Evolutionary conservation across 805 yeast species (phyloP), one percentile per base, ranked within the genome.

Genomic region (Starmerella apicola): DNA sequence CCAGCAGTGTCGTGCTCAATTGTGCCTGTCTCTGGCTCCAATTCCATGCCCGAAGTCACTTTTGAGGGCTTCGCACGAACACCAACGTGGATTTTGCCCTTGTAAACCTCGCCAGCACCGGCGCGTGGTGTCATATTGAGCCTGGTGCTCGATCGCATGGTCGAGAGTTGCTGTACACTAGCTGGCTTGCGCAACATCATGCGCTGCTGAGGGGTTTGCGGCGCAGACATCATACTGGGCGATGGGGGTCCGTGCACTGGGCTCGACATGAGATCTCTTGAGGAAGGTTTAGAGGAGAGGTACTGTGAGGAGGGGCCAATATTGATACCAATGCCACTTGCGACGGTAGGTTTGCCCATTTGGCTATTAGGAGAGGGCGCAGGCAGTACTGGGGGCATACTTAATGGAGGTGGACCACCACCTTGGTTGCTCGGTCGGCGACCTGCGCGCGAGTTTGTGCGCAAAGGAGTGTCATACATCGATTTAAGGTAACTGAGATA

Each of bases 81-180:
- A 0, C 85, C 71, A 1, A 84, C 95, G 1, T 73, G 70, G 46
- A 84, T 83, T 13, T 78, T 67, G 1, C 93, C 93, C 3, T 74
- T 67, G 52, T 78, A 81, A 0, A 61, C 36, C 23, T 37, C 48
- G 12, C 36, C 38, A 3, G 35, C 34, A n/a, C 30, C 23, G 24
- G 35, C 32, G 7, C 34, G 23, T 15, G 50, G 47, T n/a, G 42
- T 45, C 23, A 17, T 21, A 20, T 33, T 18, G n/a, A 46, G 38
- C 26, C 45, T 37, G 13, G 45, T 2, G 20, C 38, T 31, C 22
- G 49, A 32, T 12, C 48, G 43, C 16, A 34, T 34, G n/a, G 45
- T n/a, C 29, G 38, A 38, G 23, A 50, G 37, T 13, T 45, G 36
- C 40, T 41, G 45, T 51, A 49, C 51, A 9, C 54, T 51, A 37